Evolutionary conservation across 2,329 filamentous ascomycete species (phyloP).

Genomic region (Fusarium scirpi): DNA sequence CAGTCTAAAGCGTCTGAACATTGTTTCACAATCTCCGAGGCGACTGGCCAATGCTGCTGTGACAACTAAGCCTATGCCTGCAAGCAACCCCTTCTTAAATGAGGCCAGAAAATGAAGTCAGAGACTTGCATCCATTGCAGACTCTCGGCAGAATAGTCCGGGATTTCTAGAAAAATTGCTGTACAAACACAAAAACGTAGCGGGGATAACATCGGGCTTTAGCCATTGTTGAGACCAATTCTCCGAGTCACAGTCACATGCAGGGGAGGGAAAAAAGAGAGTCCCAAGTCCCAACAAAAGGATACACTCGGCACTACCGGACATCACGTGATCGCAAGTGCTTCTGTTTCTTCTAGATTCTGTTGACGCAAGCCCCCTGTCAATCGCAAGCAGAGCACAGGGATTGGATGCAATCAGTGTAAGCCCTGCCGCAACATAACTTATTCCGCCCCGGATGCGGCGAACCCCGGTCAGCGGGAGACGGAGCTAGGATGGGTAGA

Average conservation of each 20-base stretch:
- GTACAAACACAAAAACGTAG: not conserved
- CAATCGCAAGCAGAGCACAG: slow-evolving; percentile 19
- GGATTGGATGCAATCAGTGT: slow-evolving; percentile 33
- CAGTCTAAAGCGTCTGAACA: slow-evolving; percentile 8
- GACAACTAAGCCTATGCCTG: slow-evolving; percentile 28
- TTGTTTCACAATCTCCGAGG: slow-evolving; percentile 30
- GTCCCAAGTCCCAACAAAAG: slow-evolving; percentile 33
- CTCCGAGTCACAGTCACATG: slow-evolving; percentile 22
- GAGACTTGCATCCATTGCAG: slow-evolving; percentile 3
- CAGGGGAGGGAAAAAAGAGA: slow-evolving; percentile 10
- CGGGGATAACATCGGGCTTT: slow-evolving; percentile 41
- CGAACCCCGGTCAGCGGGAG: slow-evolving; percentile 41
- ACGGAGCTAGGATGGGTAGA: slow-evolving; percentile 32
- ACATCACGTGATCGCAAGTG: slow-evolving; percentile 26
- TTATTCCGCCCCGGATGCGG: slow-evolving; percentile 23
- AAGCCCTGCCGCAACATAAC: slow-evolving; percentile 21
- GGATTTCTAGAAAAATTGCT: not conserved
- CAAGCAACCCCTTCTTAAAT: slow-evolving; percentile 13
- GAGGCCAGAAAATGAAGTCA: slow-evolving; percentile 14
- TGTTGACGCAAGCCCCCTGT: slow-evolving; percentile 35
- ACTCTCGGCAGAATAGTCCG: slow-evolving; percentile 15
- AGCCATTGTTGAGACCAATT: slow-evolving; percentile 32
- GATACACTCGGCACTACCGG: slow-evolving; percentile 34
- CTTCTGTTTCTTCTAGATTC: slow-evolving; percentile 19
- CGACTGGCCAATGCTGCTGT: slow-evolving; percentile 29